phyloP scores from a whole-genome alignment of 2,329 filamentous ascomycete genomes.

The Sclerotinia glacialis region DNA sequence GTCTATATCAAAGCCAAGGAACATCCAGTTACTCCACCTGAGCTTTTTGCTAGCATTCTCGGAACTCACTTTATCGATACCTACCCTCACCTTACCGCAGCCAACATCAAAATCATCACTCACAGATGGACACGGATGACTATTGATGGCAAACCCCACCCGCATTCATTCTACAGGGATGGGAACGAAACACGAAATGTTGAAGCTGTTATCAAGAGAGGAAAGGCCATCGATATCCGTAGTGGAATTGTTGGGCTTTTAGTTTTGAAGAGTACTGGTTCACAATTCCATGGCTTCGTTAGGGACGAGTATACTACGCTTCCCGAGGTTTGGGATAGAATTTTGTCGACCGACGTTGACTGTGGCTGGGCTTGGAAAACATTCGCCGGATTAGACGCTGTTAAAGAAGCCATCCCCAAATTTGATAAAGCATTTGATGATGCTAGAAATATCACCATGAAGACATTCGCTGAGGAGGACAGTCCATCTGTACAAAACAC shows the following conservation, averaged over 20 bases:
- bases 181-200: slow-evolving; percentile 84
- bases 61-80: slow-evolving; percentile 84
- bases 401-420: slow-evolving; percentile 58
- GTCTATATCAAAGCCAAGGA: slow-evolving; percentile 94
- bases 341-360: slow-evolving; percentile 90
- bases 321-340: slow-evolving; percentile 88
- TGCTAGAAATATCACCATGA: slow-evolving; percentile 82
- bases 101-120: slow-evolving; percentile 76
- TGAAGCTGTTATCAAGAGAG: slow-evolving; percentile 65
- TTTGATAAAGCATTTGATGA: slow-evolving; percentile 79
- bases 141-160: slow-evolving; percentile 84
- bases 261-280: slow-evolving; percentile 94
- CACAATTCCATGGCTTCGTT: slow-evolving; percentile 91
- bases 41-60: slow-evolving; percentile 83
- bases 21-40: slow-evolving; percentile 85
- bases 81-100: slow-evolving; percentile 83
- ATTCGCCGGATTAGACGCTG: slow-evolving; percentile 64
- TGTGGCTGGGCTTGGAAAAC: slow-evolving; percentile 80
- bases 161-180: slow-evolving; percentile 91
- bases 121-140: slow-evolving; percentile 91
- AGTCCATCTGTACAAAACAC: slow-evolving; percentile 93
- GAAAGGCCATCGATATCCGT: slow-evolving; percentile 68
- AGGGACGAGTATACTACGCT: slow-evolving; percentile 92
- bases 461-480: slow-evolving; percentile 84
- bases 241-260: slow-evolving; percentile 78